A percentile compares a stretch with the other conserved stretches of the same genome.
Evolutionary conservation across 306 rosid genomes (phyloP).

Genomic region (Inga leiocalycina): DNA sequence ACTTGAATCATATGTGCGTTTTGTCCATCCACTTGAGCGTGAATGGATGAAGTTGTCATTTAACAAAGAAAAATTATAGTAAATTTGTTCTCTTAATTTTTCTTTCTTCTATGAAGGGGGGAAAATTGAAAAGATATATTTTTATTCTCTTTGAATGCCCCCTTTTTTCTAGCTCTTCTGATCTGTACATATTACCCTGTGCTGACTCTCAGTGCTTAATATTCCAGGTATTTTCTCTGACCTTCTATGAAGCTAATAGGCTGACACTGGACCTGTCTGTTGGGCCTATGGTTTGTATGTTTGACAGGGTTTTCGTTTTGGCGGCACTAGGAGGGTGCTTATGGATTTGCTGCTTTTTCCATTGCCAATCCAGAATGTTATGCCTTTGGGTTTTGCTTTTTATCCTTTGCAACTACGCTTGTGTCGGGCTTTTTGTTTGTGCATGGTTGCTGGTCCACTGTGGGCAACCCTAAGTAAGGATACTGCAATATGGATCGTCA

Average conservation of each 20-base stretch:
- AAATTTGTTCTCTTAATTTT: constrained; percentile 3
- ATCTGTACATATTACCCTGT: constrained; percentile 32
- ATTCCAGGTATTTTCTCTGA: constrained; percentile 99
- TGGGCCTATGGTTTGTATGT: constrained; percentile 88
- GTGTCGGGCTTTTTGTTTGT: constrained; percentile 22
- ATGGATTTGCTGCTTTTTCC: constrained; percentile 44
- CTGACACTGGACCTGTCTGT: constrained; percentile 80
- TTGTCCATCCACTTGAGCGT: constrained; percentile 27
- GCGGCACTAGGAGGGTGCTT: constrained; percentile 47
- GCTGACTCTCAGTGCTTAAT: constrained; percentile 73
- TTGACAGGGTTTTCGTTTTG: constrained; percentile 68
- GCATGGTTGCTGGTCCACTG: constrained; percentile 14
- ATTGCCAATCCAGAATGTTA: constrained; percentile 40
- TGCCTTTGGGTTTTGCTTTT: constrained; percentile 19
- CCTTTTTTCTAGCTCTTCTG: constrained; percentile 29
- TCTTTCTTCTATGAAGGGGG: constrained; percentile 13
- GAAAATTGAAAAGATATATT: background rate
- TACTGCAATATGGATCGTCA: constrained; percentile 22
- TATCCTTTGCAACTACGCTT: constrained; percentile 19
- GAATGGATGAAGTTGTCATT: constrained; percentile 23
- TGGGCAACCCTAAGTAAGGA: constrained; percentile 7
- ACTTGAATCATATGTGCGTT: constrained; percentile 18
- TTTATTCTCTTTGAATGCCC: constrained; percentile 3
- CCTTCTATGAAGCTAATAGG: constrained; percentile 90
- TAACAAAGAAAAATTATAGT: constrained; percentile 5